phyloP scores from a whole-genome alignment of 768 basidiomycete genomes.

The Boletus subparvulus region DNA sequence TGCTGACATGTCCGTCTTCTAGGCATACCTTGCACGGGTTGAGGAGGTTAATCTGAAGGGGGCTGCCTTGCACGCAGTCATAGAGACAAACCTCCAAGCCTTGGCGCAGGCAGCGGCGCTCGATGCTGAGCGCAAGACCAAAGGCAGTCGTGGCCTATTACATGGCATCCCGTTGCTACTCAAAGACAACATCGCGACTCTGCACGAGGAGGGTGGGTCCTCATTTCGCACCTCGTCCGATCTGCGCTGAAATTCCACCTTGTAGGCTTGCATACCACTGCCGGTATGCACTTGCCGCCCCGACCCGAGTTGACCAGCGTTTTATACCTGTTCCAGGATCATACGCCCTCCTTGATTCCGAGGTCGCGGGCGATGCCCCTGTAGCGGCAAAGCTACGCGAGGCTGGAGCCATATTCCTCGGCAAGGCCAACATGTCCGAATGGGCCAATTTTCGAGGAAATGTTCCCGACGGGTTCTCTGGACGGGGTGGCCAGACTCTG shows the following conservation, averaged over 20 bases:
- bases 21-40: constrained; percentile 68
- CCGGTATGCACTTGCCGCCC: constrained; percentile 21
- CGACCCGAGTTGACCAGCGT: neutral
- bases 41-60: constrained; percentile 66
- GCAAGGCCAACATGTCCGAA: constrained; percentile 46
- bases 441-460: constrained; percentile 43
- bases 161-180: constrained; percentile 63
- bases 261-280: constrained; percentile 41
- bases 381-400: constrained; percentile 29
- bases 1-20: neutral
- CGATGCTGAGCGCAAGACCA: constrained; percentile 46
- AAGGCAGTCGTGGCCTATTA: constrained; percentile 45
- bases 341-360: constrained; percentile 35
- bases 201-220: constrained; percentile 30
- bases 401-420: constrained; percentile 39
- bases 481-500: constrained; percentile 45
- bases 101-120: constrained; percentile 50
- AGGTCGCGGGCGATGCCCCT: constrained; percentile 35
- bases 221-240: neutral
- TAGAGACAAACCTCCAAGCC: constrained; percentile 60
- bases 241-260: neutral
- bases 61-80: constrained; percentile 54
- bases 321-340: constrained; percentile 27
- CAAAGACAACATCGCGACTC: constrained; percentile 46
- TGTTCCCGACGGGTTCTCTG: constrained; percentile 45